Conservation (phyloP, 306 rosid genomes). For the Vachellia pachyceras region DNA sequence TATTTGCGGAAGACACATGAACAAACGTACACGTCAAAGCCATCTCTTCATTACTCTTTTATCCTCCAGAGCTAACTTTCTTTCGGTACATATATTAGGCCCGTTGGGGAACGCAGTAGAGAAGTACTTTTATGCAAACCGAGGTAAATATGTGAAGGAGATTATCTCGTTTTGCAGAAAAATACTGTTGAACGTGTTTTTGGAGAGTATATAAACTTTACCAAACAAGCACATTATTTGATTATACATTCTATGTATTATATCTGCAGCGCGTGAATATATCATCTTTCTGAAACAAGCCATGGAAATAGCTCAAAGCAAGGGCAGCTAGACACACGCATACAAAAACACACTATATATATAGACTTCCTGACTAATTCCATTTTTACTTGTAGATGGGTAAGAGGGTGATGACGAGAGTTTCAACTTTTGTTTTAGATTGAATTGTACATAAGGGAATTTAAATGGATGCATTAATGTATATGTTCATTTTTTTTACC, state of each 20-base stretch:
- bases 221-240: too few species aligned
- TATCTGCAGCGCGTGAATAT: neutral
- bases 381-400: neutral
- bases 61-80: neutral
- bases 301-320: conserved; percentile 31
- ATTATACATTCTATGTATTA: conserved; percentile 36
- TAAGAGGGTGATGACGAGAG: neutral
- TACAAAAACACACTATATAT: neutral
- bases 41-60: conserved; percentile 15
- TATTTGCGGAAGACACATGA: conserved; percentile 64
- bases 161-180: too few species aligned
- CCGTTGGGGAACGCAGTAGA: too few species aligned
- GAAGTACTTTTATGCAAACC: too few species aligned
- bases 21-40: conserved; percentile 30
- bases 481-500: conserved; percentile 25
- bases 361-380: conserved; percentile 10
- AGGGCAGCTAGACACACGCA: neutral
- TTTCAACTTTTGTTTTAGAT: conserved; percentile 26
- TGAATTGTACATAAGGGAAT: conserved; percentile 39
- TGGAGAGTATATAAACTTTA: too few species aligned
- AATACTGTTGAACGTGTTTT: too few species aligned
- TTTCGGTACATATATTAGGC: conserved; percentile 3
- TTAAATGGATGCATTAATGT: conserved; percentile 36
- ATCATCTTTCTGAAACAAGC: neutral
- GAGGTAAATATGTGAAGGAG: too few species aligned